Base-by-base conservation (phyloP, 495 filamentous ascomycete genomes). In the Umbilicaria muhlenbergii region DNA sequence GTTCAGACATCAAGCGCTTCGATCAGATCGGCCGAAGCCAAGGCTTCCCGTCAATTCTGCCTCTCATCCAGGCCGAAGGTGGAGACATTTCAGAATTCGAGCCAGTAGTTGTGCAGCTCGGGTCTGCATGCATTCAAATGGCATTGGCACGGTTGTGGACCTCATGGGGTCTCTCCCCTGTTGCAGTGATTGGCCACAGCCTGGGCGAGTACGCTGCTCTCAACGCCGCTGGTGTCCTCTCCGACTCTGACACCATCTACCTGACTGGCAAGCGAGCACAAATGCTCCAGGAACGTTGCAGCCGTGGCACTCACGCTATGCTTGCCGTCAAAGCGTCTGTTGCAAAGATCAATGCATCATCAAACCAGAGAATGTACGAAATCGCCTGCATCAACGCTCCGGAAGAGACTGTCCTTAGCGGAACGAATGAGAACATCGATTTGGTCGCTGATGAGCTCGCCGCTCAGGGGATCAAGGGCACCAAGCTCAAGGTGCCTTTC, bases 161-260 rank as follows among this genome's bases (percentile, higher is more conserved):
- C 13, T 77, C 81, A 2, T 80, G 83, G 71, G 87, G 83, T 34
- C 68, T 92, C 45, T 71, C 56, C 19, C 86, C 86, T n/a, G 65
- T 68, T 42, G 79, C 75, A 32, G 83, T 93, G 3, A 67, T 93
- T 34, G 87, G 81, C 38, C 82, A 87, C 63, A 83, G 80, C 56
- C 52, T 76, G 14, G 86, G 86, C 33, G 85, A 91, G 58, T 91
- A 87, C 56, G 82, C 85, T 28, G 84, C 86, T 11, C 62, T 92
- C 7, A 70, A 83, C 47, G 72, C 77, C n/a, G 74, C 81, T 32
- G 86, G 83, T 34, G 80, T 91, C 14, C 62, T 92, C 12, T 80
- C 78, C 5, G 76, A 73, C 31, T 75, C 70, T 49, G 83, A 89
- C 52, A 73, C 78, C 38, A 71, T 91, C 45, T 81, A 75, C 53